These are phyloP conservation scores for Desmodesmus armatus DNA, from an alignment of 139 green algal species.

Conservation along the genomic window DNA sequence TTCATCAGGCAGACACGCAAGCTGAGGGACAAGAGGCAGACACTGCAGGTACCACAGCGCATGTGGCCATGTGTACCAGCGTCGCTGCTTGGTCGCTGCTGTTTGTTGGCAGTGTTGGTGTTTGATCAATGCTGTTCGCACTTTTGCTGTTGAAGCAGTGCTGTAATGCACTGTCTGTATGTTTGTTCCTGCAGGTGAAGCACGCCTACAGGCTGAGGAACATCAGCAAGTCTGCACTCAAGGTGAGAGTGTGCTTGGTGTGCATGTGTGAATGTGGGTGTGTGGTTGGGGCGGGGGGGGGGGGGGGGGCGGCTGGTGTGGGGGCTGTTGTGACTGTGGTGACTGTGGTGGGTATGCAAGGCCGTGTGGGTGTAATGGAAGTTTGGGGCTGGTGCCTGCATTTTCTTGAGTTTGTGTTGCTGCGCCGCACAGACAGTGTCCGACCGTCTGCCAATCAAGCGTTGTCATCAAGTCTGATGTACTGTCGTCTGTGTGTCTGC, in stretches of 20 bases:
- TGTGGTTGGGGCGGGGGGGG: background rate
- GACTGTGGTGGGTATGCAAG: background rate
- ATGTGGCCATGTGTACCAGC: too few relatives aligned
- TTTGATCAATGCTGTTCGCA: too few relatives aligned
- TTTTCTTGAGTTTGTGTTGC: background rate
- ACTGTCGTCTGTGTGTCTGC: background rate
- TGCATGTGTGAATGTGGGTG: background rate
- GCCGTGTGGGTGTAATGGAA: background rate
- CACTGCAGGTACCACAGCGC: constrained; percentile 34
- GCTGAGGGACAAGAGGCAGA: constrained; percentile 10
- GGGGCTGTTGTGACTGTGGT: background rate
- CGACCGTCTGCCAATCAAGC: background rate
- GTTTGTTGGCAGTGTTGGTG: too few relatives aligned
- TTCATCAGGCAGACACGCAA: constrained; percentile 12
- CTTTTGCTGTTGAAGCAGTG: too few relatives aligned
- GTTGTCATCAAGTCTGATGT: background rate
- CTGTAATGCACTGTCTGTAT: too few relatives aligned
- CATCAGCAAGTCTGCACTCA: constrained; percentile 13
- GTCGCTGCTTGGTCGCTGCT: too few relatives aligned
- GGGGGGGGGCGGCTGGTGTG: background rate
- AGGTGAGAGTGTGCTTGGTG: background rate
- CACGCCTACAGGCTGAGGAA: constrained; percentile 31
- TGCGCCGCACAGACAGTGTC: background rate
- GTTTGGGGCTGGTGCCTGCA: background rate
- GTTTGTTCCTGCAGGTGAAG: too few relatives aligned